phyloP scores from a whole-genome alignment of 768 basidiomycete species.

The Tulasnella sp. region DNA sequence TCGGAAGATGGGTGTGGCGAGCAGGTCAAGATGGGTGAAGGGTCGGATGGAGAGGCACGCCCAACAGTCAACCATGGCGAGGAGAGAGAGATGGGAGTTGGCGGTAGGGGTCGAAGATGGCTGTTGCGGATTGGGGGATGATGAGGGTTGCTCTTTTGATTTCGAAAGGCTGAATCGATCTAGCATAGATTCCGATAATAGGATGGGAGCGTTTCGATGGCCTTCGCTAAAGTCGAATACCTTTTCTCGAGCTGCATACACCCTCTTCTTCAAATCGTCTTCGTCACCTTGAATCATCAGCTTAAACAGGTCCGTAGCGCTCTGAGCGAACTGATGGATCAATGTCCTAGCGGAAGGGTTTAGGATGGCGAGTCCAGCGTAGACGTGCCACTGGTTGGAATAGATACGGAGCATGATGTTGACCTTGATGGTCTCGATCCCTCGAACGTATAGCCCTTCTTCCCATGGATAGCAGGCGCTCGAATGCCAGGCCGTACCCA shows the following conservation, averaged over 20 bases:
- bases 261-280: conserved; percentile 49
- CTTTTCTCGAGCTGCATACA: conserved; percentile 58
- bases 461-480: conserved; percentile 87
- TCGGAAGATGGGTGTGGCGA: conserved; percentile 92
- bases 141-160: neutral
- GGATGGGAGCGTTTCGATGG: conserved; percentile 43
- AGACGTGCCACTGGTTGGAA: conserved; percentile 97
- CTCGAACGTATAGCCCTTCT: conserved; percentile 85
- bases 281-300: conserved; percentile 69
- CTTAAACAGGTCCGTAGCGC: conserved; percentile 85
- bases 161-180: conserved; percentile 69
- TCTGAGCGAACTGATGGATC: conserved; percentile 83
- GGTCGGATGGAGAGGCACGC: conserved; percentile 77
- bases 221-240: conserved; percentile 49
- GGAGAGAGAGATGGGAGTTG: conserved; percentile 86
- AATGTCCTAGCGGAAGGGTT: conserved; percentile 83
- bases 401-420: conserved; percentile 96
- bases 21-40: conserved; percentile 81
- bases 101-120: conserved; percentile 30
- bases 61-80: conserved; percentile 99
- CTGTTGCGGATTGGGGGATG: conserved; percentile 24
- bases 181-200: conserved; percentile 73
- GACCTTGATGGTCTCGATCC: conserved; percentile 96
- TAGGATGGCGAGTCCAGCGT: conserved; percentile 94
- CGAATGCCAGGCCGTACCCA: conserved; percentile 94